Evolutionary conservation across 78 protist genomes (phyloP), one percentile per base, ranked within the genome.

Genomic region (Chrysochromulina parva): DNA sequence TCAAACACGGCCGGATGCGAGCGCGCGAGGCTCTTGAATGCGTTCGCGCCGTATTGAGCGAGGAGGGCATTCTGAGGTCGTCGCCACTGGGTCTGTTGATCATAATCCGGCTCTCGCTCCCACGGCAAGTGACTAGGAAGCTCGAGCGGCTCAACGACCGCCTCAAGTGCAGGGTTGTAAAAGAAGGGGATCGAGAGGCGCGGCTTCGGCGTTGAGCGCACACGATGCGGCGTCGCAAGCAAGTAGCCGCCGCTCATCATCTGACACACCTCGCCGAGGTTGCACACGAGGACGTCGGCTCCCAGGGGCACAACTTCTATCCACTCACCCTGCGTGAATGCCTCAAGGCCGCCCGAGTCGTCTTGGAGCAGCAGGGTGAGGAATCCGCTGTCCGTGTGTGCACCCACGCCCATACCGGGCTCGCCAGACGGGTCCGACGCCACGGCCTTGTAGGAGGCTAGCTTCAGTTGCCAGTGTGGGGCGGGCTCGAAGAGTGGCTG

Each of bases 221-320:
- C 86, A 48, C 86, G 86, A 62, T 78, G 86, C 57, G 59, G 58
- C 62, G 86, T 78, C 6, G 86, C 58, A 50, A 53, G 86, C 48
- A 78, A 20, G 60, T 53, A 53, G 62, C 86, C 86, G 17, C 48
- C 24, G 16, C 28, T 16, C 55, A 14, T 58, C 55, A 84, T 0
- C 88, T 84, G 58, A 1, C 52, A 28, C 52, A 84, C 67, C n/a
- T 84, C 88, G 53, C 88, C 88, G 19, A 84, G 1, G 73, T 84
- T 84, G 73, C 9, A 3, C 57, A 84, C 88, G 47, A 84, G 1
- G 19, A 13, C 6, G 2, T n/a, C 74, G 47, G 54, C 73, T 24
- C 67, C 88, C 22, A 1, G 26, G 52, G 88, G 67, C n/a, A 11
- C 16, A 19, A 52, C 88, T 16, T 52, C 67, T 20, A 3, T 5